These are phyloP conservation scores for Thuidium tamariscinum DNA, from an alignment of 225 moss, liverwort and hornwort genomes.

Conservation along the genomic window DNA sequence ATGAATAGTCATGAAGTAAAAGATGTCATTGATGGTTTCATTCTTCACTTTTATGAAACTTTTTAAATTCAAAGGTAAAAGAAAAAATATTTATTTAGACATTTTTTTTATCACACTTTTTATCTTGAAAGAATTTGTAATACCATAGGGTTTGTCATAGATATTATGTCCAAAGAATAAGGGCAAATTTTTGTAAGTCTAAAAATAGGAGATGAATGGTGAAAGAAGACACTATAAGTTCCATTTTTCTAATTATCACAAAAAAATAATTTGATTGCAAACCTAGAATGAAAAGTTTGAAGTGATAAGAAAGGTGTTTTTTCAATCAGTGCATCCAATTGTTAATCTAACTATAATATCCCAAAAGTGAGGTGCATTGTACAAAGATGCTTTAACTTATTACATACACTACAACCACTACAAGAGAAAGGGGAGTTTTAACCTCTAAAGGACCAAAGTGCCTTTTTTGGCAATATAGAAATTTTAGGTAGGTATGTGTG, in stretches of 20 bases:
- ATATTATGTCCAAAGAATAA: neutral
- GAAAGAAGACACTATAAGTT: neutral
- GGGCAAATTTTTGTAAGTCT: neutral
- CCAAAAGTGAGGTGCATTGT: neutral
- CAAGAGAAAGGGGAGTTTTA: too few species aligned
- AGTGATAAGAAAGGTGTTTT: neutral
- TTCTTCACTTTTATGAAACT: too few species aligned
- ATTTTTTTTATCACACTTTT: too few species aligned
- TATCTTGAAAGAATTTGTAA: too few species aligned
- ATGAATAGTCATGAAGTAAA: too few species aligned
- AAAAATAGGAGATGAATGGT: neutral
- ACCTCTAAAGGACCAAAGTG: too few species aligned
- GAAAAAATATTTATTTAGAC: too few species aligned
- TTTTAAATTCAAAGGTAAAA: too few species aligned
- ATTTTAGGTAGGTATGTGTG: too few species aligned
- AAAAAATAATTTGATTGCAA: neutral
- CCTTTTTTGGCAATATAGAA: too few species aligned
- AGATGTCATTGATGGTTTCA: too few species aligned
- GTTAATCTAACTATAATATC: neutral
- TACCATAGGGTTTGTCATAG: too few species aligned
- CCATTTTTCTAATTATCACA: neutral
- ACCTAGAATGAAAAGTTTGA: neutral
- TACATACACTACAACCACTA: fast-evolving
- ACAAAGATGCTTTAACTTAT: neutral
- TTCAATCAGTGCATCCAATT: neutral